Evolutionary conservation across 306 rosid genomes (phyloP).

Genomic region (Gillenia trifoliata): DNA sequence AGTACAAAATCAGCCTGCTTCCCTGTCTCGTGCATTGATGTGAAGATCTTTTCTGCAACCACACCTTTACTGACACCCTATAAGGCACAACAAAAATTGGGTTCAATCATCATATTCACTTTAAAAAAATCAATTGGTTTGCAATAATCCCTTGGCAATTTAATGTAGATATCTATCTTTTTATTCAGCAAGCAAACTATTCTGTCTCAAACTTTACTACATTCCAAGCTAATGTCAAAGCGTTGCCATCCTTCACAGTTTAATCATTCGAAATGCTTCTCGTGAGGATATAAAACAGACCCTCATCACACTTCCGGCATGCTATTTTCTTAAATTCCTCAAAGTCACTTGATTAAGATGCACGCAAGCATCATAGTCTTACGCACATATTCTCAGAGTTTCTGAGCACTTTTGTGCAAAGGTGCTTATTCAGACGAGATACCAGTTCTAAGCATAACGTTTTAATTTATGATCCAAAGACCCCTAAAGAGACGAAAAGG

Average conservation of each 20-base stretch:
- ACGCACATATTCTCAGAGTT: background rate
- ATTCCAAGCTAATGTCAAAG: background rate
- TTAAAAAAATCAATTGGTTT: background rate
- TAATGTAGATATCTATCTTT: background rate
- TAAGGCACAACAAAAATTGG: conserved; percentile 9
- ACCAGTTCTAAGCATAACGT: background rate
- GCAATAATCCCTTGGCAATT: background rate
- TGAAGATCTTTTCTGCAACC: conserved; percentile 55
- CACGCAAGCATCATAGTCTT: background rate
- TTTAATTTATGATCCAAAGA: background rate
- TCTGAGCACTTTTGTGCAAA: background rate
- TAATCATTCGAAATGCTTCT: background rate
- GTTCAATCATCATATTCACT: background rate
- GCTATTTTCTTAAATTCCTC: background rate
- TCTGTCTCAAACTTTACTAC: background rate
- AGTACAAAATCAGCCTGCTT: conserved; percentile 54
- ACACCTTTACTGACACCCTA: conserved; percentile 70
- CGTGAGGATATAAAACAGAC: background rate
- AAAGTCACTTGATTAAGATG: background rate
- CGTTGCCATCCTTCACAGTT: background rate
- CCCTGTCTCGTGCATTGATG: conserved; percentile 39
- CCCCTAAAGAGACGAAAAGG: no score
- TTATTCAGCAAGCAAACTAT: background rate
- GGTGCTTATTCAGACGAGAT: background rate
- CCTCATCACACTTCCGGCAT: background rate